Base-by-base conservation (phyloP, 192 early-diverging fungal genomes). In the Rhizophlyctis rosea region DNA sequence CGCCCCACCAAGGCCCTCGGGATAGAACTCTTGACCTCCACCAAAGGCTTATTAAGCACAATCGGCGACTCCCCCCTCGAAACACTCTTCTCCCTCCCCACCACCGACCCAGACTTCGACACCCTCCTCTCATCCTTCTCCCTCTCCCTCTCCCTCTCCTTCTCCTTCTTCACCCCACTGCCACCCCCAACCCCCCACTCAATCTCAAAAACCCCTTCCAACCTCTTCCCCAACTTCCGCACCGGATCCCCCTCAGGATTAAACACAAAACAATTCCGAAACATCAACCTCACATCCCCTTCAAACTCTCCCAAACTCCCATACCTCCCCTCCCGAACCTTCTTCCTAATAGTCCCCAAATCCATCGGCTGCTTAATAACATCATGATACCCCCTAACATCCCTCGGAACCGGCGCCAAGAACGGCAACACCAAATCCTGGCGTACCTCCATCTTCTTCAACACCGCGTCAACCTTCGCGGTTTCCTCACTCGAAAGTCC, bases 351-450 rank as follows among this genome's bases (percentile, higher is more conserved):
- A 0, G 92, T 96, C 21, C 75, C 67, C 28, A 96, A 64, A 65
- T 96, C 93, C 89, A 96, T 96, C 2, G 93, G 93, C 34, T 85
- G 67, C 55, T 92, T 94, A 75, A 94, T 82, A 4, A 97, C 80
- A 1, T 74, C 76, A 34, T 86, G 83, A 76, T 99, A 99, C 11
- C 92, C 93, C 32, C 96, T 88, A 59, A 84, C 83, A 59, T 95
- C 72, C 4, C 81, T 86, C 68, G 98, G 94, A 24, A 98, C 47
- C 18, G 79, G 79, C 27, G 25, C 24, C 34, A 64, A 23, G 57
- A 70, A 68, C 1, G 54, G 35, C 4, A 29, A 33, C 16, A 50
- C 67, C 39, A 7, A 44, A 24, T 11, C 36, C 13, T 51, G 49
- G 31, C 39, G 59, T 1, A 23, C 21, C 30, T 61, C 49, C 1